These are phyloP conservation scores for Russula virescens DNA, from an alignment of 768 basidiomycete species.

Conservation along the genomic window DNA sequence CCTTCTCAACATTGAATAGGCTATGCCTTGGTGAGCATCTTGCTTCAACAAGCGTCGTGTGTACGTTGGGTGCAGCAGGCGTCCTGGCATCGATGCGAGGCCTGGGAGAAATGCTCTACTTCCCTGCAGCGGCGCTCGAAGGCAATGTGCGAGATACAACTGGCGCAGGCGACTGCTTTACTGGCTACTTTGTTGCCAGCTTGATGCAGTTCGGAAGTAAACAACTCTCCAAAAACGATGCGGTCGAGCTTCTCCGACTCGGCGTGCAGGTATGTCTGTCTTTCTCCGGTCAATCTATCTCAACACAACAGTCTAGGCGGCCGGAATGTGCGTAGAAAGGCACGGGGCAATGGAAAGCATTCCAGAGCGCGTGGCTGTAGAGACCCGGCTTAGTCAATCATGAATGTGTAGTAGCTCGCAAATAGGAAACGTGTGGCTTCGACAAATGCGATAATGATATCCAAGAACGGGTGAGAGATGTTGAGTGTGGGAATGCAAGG, in stretches of 20 bases:
- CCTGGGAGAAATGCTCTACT: slow-evolving; percentile 29
- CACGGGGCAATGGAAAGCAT: slow-evolving; percentile 54
- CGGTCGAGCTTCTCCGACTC: slow-evolving; percentile 34
- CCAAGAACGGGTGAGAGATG: background rate
- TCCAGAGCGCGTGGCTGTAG: slow-evolving; percentile 40
- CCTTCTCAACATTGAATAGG: slow-evolving; percentile 25
- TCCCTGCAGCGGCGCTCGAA: slow-evolving; percentile 44
- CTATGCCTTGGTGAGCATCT: slow-evolving; percentile 27
- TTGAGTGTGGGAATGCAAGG: slow-evolving; percentile 16
- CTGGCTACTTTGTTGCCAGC: slow-evolving; percentile 53
- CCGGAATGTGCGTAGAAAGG: slow-evolving; percentile 56
- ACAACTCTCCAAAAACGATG: slow-evolving; percentile 25
- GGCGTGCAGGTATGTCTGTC: slow-evolving; percentile 38
- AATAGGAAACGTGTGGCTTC: background rate
- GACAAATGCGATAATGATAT: background rate
- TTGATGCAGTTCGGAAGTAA: slow-evolving; percentile 41
- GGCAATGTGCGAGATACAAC: slow-evolving; percentile 46
- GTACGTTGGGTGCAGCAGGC: slow-evolving; percentile 50
- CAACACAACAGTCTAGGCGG: slow-evolving; percentile 37
- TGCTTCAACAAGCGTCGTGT: slow-evolving; percentile 41
- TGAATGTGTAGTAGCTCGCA: background rate
- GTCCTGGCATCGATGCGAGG: slow-evolving; percentile 40
- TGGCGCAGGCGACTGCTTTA: slow-evolving; percentile 61
- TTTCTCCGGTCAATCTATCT: background rate
- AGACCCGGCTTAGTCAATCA: slow-evolving; percentile 17